phyloP scores from a whole-genome alignment of 495 filamentous ascomycete species.

The Annulohypoxylon moriforme region DNA sequence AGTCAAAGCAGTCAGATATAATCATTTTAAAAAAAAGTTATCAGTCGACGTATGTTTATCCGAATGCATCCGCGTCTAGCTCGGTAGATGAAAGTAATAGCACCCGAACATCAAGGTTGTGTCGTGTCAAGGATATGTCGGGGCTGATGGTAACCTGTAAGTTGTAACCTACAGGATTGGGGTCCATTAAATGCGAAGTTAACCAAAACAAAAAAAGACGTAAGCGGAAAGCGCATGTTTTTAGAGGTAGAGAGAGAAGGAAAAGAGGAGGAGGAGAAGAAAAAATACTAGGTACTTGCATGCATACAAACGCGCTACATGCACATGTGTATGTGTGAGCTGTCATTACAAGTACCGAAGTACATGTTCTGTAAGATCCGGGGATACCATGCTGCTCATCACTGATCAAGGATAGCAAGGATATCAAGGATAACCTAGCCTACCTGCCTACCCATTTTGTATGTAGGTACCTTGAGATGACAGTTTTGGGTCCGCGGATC shows the following conservation, averaged over 20 bases:
- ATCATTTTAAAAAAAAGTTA: constrained; percentile 10
- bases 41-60: constrained; percentile 4
- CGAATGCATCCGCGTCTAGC: constrained; percentile 16
- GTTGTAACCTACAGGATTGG: constrained; percentile 25
- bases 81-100: constrained; percentile 38
- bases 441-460: neutral
- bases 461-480: constrained; percentile 33
- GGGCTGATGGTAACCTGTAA: constrained; percentile 27
- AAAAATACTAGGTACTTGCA: neutral
- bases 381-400: constrained; percentile 45
- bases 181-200: constrained; percentile 20
- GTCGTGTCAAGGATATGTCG: constrained; percentile 6
- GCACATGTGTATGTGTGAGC: neutral
- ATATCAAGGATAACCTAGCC: constrained; percentile 1
- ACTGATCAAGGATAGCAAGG: constrained; percentile 19
- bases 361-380: constrained; percentile 33
- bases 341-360: constrained; percentile 21
- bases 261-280: neutral
- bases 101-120: constrained; percentile 20
- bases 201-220: constrained; percentile 5
- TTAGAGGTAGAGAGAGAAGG: too few relatives aligned
- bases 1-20: constrained; percentile 20
- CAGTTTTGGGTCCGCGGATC: constrained; percentile 22
- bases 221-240: constrained; percentile 18
- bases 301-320: neutral